A percentile compares a stretch with the other conserved stretches of the same genome.
Evolutionary conservation across 176 grass and related monocot genomes (phyloP).

Genomic region (Triticum turgidum): DNA sequence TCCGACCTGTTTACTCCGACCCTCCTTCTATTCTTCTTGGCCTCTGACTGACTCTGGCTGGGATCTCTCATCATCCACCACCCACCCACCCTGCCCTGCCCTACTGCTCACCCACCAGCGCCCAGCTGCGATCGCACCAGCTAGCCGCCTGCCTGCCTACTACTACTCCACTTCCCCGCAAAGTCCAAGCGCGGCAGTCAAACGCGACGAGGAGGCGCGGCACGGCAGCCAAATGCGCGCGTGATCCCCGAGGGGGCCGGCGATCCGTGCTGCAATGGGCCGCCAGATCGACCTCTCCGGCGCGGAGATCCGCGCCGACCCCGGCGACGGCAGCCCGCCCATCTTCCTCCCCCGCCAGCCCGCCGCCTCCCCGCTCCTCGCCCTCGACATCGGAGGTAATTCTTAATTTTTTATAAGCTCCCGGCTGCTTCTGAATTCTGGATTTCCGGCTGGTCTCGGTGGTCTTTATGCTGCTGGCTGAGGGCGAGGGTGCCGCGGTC

Average conservation of each 20-base stretch:
- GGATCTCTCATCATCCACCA: background rate
- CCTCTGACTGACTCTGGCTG: background rate
- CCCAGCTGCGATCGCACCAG: background rate
- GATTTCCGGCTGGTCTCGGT: background rate
- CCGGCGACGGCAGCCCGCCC: conserved; percentile 52
- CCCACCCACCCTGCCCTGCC: too few species aligned
- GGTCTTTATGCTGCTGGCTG: background rate
- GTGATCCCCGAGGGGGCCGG: background rate
- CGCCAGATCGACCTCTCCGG: conserved; percentile 53
- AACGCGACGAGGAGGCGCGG: background rate
- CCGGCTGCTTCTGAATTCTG: background rate
- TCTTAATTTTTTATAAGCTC: background rate
- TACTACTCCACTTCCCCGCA: background rate
- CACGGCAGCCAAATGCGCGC: conserved; percentile 30
- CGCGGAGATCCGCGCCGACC: conserved; percentile 69
- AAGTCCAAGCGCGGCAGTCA: background rate
- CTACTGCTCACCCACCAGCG: background rate
- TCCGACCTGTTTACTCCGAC: too few species aligned
- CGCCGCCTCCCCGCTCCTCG: conserved; percentile 61
- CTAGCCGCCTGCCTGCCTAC: background rate
- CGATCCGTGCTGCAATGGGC: background rate
- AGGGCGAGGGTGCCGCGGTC: too few species aligned
- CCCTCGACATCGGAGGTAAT: conserved; percentile 81
- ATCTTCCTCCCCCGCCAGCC: conserved; percentile 79
- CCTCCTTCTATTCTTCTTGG: background rate